Conservation (phyloP, 2,329 filamentous ascomycete species). For the Capronia americana region DNA sequence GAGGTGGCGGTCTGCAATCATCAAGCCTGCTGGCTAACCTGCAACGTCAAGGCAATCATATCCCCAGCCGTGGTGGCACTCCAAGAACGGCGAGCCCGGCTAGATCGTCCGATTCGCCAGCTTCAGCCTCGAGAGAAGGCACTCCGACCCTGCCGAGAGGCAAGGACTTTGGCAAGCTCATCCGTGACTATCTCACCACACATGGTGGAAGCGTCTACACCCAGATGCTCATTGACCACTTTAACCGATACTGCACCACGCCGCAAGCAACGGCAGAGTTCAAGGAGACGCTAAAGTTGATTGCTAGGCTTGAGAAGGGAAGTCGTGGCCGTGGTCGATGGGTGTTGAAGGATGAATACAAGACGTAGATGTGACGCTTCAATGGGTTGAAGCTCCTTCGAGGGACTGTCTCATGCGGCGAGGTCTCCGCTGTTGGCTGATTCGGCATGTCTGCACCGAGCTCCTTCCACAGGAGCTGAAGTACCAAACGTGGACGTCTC, state of each 20-base stretch:
- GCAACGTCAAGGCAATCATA: conserved; percentile 58
- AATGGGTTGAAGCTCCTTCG: not conserved
- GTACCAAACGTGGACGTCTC: not conserved
- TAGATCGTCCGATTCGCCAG: conserved; percentile 34
- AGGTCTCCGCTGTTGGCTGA: not conserved
- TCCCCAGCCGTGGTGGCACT: conserved; percentile 27
- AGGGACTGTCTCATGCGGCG: not conserved
- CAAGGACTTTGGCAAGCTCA: conserved; percentile 72
- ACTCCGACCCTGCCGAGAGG: conserved; percentile 50
- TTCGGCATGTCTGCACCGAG: not conserved
- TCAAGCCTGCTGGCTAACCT: conserved; percentile 63
- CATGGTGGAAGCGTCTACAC: conserved; percentile 81
- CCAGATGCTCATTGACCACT: conserved; percentile 88
- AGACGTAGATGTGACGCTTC: conserved; percentile 23
- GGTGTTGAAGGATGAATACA: conserved; percentile 65
- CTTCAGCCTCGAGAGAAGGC: conserved; percentile 34
- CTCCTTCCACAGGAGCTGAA: not conserved
- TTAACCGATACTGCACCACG: conserved; percentile 78
- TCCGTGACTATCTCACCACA: conserved; percentile 76
- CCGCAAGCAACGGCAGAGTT: conserved; percentile 76
- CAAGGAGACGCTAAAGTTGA: conserved; percentile 76
- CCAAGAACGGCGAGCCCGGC: conserved; percentile 38
- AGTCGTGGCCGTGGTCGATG: conserved; percentile 60
- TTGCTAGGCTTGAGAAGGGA: conserved; percentile 72
- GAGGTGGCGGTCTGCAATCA: conserved; percentile 42